Evolutionary conservation across 2,329 filamentous ascomycete genomes (phyloP), one percentile per base, ranked within the genome.

Genomic region (Venturia oleaginea): DNA sequence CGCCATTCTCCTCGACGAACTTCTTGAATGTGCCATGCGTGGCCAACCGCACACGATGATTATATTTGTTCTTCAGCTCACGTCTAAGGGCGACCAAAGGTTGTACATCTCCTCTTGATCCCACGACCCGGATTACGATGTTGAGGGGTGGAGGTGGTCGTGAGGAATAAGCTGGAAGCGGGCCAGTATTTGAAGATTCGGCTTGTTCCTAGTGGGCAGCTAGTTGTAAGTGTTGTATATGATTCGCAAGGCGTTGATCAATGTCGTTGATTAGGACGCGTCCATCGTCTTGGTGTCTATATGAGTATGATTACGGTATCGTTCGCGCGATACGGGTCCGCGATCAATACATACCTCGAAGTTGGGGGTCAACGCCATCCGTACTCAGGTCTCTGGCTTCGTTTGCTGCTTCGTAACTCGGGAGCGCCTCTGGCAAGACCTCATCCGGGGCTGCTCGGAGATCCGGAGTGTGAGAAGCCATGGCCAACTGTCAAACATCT

Each of bases 91-190:
- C 87, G 22, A 91, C 79, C 70, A 91, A 91, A 0, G 89, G 89
- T 72, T 92, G 89, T 0, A 91, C 87, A 70, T 91, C 88, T 61
- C 88, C 88, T 46, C 88, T 80, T 15, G 87, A 90, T 7, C 88
- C 88, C 15, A 91, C 87, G 30, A 91, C 87, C 69, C 91, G 88
- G 62, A 91, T 86, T 48, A 89, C 88, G 37, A 91, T 80, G 73
- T 90, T 90, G 64, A 90, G 77, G 46, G 40, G 63, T 46, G 38
- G 42, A 30, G 57, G 57, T 10, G 34, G 34, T 13, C 34, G 57
- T 6, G 37, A 42, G 24, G 57, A 60, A 19, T 15, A 43, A 13
- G 32, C 34, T 27, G 34, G 57, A 7, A 30, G n/a, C 15, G 57
- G 24, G 34, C 19, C n/a, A 17, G 57, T 5, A 17, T 24, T 6